Evolutionary conservation across 2,329 filamentous ascomycete species (phyloP), one percentile per base, ranked within the genome.

Genomic region (Botrytis squamosa): DNA sequence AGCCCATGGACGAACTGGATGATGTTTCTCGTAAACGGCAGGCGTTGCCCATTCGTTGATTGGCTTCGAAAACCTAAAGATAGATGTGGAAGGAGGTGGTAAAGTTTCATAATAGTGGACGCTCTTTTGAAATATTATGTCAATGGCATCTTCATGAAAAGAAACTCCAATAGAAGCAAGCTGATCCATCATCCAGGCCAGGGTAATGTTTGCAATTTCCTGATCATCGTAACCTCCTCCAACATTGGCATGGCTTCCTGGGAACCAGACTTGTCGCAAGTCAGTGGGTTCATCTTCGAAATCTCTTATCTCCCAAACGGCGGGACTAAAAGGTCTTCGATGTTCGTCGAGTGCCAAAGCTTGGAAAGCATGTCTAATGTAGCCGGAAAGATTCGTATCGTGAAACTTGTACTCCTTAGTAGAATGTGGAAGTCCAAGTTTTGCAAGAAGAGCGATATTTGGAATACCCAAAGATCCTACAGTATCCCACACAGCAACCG

Each of bases 101-200:
- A 77, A 71, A 42, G 77, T 76, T 67, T 78, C 76, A 67, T 80
- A 81, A 66, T 78, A 81, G 29, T 77, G 72, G 5, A 78, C 76
- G 70, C 79, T 81, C 55, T 80, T 67, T 33, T 78, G 74, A 65
- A 79, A 81, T 4, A 82, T 81, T 22, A 74, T 71, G 29, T 80
- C 78, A 38, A 83, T 79, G 70, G 80, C 82, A 22, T 81, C 76
- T 38, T 80, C 79, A 63, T 82, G 77, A 74, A 84, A 84, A 18
- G 80, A 76, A 25, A 80, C 74, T 3, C 80, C 80, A 60, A 81
- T 80, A 4, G 80, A 81, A 42, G 79, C 80, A 44, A 85, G 80
- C 68, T 84, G 80, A 75, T 84, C 80, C 81, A 86, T 85, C 85
- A 87, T 86, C 85, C 85, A 86, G 7, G 85, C 84, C 25, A 87